Evolutionary conservation across 1,284 basidiomycete species (phyloP).

Genomic region (Naganishia liquefaciens): DNA sequence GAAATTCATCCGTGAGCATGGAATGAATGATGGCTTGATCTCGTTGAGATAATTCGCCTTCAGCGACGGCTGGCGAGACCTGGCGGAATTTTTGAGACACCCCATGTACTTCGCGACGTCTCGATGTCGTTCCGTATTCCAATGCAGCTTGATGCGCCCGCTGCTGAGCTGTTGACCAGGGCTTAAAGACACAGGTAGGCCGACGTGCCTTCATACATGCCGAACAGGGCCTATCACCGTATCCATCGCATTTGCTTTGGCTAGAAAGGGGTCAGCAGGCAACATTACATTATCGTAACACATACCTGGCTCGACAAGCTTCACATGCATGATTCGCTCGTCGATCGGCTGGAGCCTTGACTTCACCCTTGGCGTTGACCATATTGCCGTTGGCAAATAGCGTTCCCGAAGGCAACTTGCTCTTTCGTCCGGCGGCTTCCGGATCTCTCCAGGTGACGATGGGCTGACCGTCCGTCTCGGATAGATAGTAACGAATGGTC

Average conservation of each 20-base stretch:
- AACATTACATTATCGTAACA: neutral
- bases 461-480: slow-evolving; percentile 13
- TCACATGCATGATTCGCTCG: slow-evolving; percentile 17
- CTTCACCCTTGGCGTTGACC: slow-evolving; percentile 7
- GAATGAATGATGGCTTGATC: slow-evolving; percentile 15
- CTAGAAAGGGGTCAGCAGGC: slow-evolving; percentile 1
- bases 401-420: slow-evolving; percentile 13
- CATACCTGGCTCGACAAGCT: slow-evolving; percentile 15
- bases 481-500: slow-evolving; percentile 11
- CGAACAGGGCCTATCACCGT: slow-evolving; percentile 17
- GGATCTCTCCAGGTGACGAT: slow-evolving; percentile 22
- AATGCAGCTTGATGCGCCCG: slow-evolving; percentile 4
- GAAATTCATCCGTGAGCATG: slow-evolving; percentile 13
- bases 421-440: slow-evolving; percentile 7
- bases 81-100: slow-evolving; percentile 5
- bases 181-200: slow-evolving; percentile 2
- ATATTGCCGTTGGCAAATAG: slow-evolving; percentile 14
- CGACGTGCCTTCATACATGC: neutral
- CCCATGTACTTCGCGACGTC: slow-evolving; percentile 6
- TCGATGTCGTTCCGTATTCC: neutral
- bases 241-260: slow-evolving; percentile 15
- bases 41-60: neutral
- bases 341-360: slow-evolving; percentile 13
- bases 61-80: neutral
- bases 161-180: slow-evolving; percentile 7